A percentile compares a stretch with the other conserved stretches of the same genome.
Evolutionary conservation across 441 rosid species (phyloP).

Genomic region (Gossypium laxum): DNA sequence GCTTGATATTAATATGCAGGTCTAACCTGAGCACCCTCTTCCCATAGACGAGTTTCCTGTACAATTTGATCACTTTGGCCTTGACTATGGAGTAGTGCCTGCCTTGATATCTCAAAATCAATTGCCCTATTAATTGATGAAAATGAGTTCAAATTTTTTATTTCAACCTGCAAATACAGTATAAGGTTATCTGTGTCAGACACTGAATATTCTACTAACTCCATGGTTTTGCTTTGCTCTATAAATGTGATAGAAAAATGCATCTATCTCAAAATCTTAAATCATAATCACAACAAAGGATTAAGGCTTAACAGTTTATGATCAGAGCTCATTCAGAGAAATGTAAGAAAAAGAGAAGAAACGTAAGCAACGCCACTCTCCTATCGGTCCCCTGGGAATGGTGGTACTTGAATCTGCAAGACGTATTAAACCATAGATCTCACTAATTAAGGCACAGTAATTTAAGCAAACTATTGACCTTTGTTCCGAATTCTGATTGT

Average conservation of each 20-base stretch:
- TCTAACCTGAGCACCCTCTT: slow-evolving; percentile 79
- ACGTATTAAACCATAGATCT: neutral
- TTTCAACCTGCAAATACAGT: slow-evolving; percentile 59
- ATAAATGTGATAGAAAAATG: neutral
- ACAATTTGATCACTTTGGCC: slow-evolving; percentile 61
- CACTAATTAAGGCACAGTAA: slow-evolving; percentile 4
- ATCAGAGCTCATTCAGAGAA: neutral
- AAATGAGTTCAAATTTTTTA: slow-evolving; percentile 84
- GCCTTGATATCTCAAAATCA: slow-evolving; percentile 81
- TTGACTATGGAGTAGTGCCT: slow-evolving; percentile 53
- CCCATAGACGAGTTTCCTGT: slow-evolving; percentile 96
- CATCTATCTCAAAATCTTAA: neutral
- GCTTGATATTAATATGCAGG: slow-evolving; percentile 11
- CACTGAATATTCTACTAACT: neutral
- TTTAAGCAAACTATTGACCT: slow-evolving; percentile 34
- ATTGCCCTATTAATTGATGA: slow-evolving; percentile 74
- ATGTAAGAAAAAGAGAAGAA: neutral
- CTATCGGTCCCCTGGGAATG: neutral
- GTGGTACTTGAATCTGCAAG: neutral
- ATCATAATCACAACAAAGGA: neutral
- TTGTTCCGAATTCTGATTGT: slow-evolving; percentile 72
- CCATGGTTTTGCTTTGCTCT: neutral
- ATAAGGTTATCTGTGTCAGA: slow-evolving; percentile 7
- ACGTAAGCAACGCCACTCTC: neutral
- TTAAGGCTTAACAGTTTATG: neutral